A percentile compares a stretch with the other conserved stretches of the same genome.
These are phyloP conservation scores for Microbotryomycetes sp. DNA, from an alignment of 1,284 basidiomycete genomes.

Conservation along the genomic window DNA sequence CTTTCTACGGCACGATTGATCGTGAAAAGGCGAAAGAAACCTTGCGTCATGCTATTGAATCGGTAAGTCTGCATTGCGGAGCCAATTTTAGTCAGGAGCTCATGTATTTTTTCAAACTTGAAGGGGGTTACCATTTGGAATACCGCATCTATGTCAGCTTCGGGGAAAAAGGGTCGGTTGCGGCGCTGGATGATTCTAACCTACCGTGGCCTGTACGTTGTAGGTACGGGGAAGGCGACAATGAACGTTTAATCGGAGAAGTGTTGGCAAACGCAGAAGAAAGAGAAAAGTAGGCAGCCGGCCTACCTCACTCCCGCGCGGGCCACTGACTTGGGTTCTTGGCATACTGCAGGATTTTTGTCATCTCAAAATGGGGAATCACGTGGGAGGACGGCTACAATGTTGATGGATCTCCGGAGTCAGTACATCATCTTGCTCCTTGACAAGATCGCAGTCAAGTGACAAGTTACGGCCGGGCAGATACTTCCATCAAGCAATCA, in stretches of 20 bases:
- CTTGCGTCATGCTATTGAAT: slow-evolving; percentile 25
- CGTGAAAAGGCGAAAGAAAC: slow-evolving; percentile 18
- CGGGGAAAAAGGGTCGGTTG: too few relatives aligned
- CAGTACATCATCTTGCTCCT: too few relatives aligned
- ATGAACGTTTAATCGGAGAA: slow-evolving; percentile 28
- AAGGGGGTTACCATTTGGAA: neutral
- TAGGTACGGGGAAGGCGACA: slow-evolving; percentile 22
- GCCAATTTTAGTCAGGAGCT: rapidly evolving
- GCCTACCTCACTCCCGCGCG: neutral
- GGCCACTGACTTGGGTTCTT: neutral
- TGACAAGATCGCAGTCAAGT: too few relatives aligned
- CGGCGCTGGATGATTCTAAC: too few relatives aligned
- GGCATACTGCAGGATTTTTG: slow-evolving; percentile 10
- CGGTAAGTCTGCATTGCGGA: too few relatives aligned
- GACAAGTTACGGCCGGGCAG: too few relatives aligned
- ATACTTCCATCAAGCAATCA: slow-evolving; percentile 9
- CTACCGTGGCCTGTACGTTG: too few relatives aligned
- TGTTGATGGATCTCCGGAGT: slow-evolving; percentile 2
- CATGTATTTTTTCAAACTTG: too few relatives aligned
- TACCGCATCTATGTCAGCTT: neutral
- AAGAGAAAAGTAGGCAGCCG: neutral
- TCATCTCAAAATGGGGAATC: too few relatives aligned
- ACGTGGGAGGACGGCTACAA: slow-evolving; percentile 20
- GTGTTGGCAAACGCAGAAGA: slow-evolving; percentile 2
- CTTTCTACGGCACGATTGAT: slow-evolving; percentile 20